Conservation (phyloP, 2,329 filamentous ascomycete genomes). For the Pseudocercospora macadamiae region DNA sequence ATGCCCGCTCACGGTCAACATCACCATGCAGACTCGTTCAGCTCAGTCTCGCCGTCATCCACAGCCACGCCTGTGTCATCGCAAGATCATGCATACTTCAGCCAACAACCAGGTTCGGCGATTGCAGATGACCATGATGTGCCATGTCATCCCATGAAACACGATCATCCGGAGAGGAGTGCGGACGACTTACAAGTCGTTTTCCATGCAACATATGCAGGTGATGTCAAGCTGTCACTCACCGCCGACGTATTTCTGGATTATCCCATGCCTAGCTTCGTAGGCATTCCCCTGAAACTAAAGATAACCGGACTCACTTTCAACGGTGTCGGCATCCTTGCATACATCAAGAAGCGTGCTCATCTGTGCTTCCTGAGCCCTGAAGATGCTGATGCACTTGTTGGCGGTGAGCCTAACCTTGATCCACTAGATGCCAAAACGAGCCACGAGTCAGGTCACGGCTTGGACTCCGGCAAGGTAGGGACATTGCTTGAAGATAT, state of each 20-base stretch:
- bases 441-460: constrained; percentile 6
- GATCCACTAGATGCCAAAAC: constrained; percentile 34
- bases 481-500: constrained; percentile 89
- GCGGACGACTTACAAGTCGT: constrained; percentile 91
- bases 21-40: constrained; percentile 44
- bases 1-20: constrained; percentile 38
- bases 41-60: constrained; percentile 52
- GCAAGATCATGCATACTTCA: constrained; percentile 36
- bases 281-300: constrained; percentile 89
- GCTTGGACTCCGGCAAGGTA: constrained; percentile 30
- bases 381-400: constrained; percentile 77
- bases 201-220: constrained; percentile 85
- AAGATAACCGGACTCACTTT: constrained; percentile 95
- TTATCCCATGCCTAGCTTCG: constrained; percentile 98
- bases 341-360: constrained; percentile 83
- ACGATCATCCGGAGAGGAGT: constrained; percentile 69
- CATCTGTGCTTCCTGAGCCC: constrained; percentile 95
- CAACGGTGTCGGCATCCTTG: constrained; percentile 89
- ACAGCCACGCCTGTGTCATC: constrained; percentile 50
- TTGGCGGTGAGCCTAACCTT: constrained; percentile 49
- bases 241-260: constrained; percentile 95
- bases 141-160: constrained; percentile 44
- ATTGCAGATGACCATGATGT: constrained; percentile 29
- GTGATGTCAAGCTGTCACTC: constrained; percentile 82
- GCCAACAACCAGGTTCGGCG: constrained; percentile 25